Base-by-base conservation (phyloP, 805 yeast genomes). In the Barnettozyma wickerhamii region DNA sequence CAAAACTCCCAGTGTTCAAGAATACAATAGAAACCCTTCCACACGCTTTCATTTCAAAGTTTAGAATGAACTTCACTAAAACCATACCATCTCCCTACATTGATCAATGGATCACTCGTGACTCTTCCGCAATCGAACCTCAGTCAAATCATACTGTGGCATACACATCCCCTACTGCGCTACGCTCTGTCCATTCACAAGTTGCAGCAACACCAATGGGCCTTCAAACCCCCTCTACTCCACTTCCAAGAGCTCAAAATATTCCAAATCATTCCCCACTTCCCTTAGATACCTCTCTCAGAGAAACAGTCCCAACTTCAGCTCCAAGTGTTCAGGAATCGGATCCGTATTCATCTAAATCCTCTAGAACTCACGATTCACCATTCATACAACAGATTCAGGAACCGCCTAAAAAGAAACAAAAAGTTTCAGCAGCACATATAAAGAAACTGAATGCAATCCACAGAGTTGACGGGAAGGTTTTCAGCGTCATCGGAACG, bases 401-500 rank as follows among this genome's bases (percentile, higher is more conserved):
- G 17, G 23, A 7, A 24, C 39, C 30, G 7, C 13, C 30, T 5
- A 27, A 26, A 5, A 35, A 13, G 17, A 31, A 28, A 21, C 31
- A 15, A 27, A 14, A 24, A 5, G 17, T 29, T 4, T 29, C 20
- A 9, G 29, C 33, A 19, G 7, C 12, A 3, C n/a, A 33, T 20
- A 30, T 45, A 33, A 24, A 23, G 6, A 40, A 39, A 4, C n/a
- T 53, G 24, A 53, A 53, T 28, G 18, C 23, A 3, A 46, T 52
- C 13, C 48, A 47, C 4, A 41, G 36, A 17, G 38, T 50, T 19
- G 56, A 53, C 38, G 55, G 52, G n/a, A 41, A 42, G 5, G 35
- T 34, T 6, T 51, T 30, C 28, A 41, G 39, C 7, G 43, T 52
- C 2, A 20, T 24, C 12, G 58, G 51, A 0, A 36, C 28, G 3